Percentiles rank a stretch among this genome's conserved stretches.
Evolutionary conservation across 257 asterid species (phyloP).

Genomic region (Nicotiana sylvestris): DNA sequence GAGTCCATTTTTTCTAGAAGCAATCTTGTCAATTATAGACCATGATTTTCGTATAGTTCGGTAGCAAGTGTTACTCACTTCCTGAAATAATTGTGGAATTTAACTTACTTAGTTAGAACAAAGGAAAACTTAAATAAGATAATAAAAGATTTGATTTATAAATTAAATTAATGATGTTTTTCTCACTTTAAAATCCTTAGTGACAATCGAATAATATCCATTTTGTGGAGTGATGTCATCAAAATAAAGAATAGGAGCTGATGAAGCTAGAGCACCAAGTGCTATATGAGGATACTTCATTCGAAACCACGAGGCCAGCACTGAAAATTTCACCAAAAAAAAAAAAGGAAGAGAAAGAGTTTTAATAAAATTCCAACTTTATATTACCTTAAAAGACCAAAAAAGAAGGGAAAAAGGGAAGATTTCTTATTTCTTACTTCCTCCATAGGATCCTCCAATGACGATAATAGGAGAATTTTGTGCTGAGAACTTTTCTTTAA

Average conservation of each 20-base stretch:
- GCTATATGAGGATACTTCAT: slow-evolving; percentile 84
- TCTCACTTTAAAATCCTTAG: slow-evolving; percentile 58
- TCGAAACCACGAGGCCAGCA: slow-evolving; percentile 81
- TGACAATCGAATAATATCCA: slow-evolving; percentile 46
- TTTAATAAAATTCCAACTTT: not conserved
- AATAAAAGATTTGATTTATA: not conserved
- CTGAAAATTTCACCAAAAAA: slow-evolving; percentile 23
- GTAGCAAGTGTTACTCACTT: slow-evolving; percentile 46
- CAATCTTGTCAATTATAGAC: slow-evolving; percentile 56
- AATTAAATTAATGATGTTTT: not conserved
- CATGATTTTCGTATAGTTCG: slow-evolving; percentile 56
- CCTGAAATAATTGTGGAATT: slow-evolving; percentile 27
- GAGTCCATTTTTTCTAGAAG: slow-evolving; percentile 48
- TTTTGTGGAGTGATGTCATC: slow-evolving; percentile 58
- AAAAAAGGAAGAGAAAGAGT: not conserved
- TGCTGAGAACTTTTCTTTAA: slow-evolving; percentile 43
- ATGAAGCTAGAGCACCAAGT: slow-evolving; percentile 71
- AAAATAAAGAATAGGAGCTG: slow-evolving; percentile 80
- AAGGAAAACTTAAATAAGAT: not conserved
- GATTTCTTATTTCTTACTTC: slow-evolving; percentile 39
- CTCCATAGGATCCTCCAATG: slow-evolving; percentile 77
- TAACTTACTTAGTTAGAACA: not conserved
- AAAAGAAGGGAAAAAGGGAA: not conserved
- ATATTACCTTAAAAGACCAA: not conserved
- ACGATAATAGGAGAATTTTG: slow-evolving; percentile 61